Evolutionary conservation across 176 grass and related monocot species (phyloP), one percentile per base, ranked within the genome.

Genomic region (Oryza nivara): DNA sequence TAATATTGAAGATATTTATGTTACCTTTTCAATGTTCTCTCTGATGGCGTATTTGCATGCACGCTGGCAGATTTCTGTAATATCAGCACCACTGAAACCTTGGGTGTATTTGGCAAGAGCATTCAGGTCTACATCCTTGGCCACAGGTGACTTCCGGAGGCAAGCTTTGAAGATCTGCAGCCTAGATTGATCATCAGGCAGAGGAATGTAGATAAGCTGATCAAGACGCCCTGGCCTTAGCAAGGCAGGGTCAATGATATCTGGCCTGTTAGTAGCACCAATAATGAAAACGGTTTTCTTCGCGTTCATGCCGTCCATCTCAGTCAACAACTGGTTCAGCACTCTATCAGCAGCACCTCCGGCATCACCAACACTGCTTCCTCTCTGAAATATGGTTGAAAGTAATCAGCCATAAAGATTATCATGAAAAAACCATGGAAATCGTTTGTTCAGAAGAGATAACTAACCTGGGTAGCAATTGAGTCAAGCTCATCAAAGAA

Each of bases 401-500:
- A 64, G 15, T 19, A 49, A 13, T 79, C 44, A 81, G 46, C 9
- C 7, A 72, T 77, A 83, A 66, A 61, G 78, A 43, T 52, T 56
- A 79, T 43, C 70, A 2, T 48, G 10, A 80, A 67, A 65, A 51
- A 38, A 15, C 2, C 35, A 74, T 48, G 11, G 4, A 17, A 49
- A 14, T 5, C 1, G 6, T 13, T 3, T 2, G 38, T 10, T 63
- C 58, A 44, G 38, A 72, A 68, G 26, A 49, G 77, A 30, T 35
- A 76, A 76, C 34, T 14, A 72, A 94, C 94, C 94, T 97, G 94
- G 34, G 92, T 94, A n/a, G 94, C 94, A 87, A 97, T 97, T 0
- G 94, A 97, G 65, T 97, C 92, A 35, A 97, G 90, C 69, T 97
- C 94, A 66, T 97, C 90, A 43, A 97, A 94, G 80, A 97, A 97